Conservation (phyloP, 2,329 filamentous ascomycete species). For the Curvularia hawaiiensis region DNA sequence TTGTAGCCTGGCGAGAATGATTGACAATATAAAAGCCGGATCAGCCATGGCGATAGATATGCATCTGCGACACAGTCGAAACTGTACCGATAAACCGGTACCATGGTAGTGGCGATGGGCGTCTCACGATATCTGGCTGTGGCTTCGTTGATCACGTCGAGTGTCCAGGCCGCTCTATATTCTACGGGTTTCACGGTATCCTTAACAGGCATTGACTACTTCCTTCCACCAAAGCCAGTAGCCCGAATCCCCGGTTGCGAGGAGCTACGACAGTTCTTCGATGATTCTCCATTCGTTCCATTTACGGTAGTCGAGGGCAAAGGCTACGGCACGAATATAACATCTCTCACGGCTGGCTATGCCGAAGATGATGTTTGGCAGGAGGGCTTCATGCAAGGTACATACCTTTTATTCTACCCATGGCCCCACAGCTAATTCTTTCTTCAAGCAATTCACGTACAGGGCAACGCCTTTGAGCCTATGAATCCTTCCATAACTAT, state of each 20-base stretch:
- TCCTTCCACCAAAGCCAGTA: conserved; percentile 47
- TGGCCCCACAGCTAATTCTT: conserved; percentile 31
- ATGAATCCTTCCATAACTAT: conserved; percentile 30
- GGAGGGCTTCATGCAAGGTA: conserved; percentile 46
- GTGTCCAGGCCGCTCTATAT: conserved; percentile 27
- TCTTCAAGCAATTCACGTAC: conserved; percentile 29
- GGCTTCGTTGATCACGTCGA: conserved; percentile 10
- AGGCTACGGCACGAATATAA: not conserved
- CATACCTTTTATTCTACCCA: not conserved
- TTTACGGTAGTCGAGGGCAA: conserved; percentile 46
- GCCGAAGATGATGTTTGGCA: conserved; percentile 51
- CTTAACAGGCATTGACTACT: conserved; percentile 49
- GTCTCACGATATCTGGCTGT: conserved; percentile 9
- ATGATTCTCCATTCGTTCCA: conserved; percentile 40
- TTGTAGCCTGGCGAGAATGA: not conserved
- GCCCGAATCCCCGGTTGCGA: conserved; percentile 36
- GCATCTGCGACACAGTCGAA: not conserved
- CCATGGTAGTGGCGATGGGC: conserved; percentile 15
- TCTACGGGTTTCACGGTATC: conserved; percentile 50
- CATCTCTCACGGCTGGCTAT: conserved; percentile 34
- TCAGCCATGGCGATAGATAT: not conserved
- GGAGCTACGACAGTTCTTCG: conserved; percentile 25
- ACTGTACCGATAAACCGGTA: not conserved
- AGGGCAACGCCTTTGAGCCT: conserved; percentile 22
- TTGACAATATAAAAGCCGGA: conserved; percentile 3